Evolutionary conservation across 1,284 basidiomycete species (phyloP), one percentile per base, ranked within the genome.

Genomic region (Rhodotorula sp.): DNA sequence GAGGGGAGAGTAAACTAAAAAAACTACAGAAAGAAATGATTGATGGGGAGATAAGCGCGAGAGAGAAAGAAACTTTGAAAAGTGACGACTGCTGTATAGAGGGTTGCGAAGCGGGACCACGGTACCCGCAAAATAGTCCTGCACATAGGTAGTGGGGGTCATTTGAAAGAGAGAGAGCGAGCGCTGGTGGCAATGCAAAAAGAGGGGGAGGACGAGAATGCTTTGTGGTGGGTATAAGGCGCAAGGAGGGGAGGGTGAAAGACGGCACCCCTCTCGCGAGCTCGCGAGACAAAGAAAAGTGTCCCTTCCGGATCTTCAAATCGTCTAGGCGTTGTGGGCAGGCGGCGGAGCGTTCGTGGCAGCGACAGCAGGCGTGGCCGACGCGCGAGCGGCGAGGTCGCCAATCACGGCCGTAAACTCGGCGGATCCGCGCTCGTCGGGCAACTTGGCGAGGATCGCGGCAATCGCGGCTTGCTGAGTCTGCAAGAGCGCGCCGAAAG

Each of bases 401-500:
- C 29, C n/a, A 20, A 64, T 61, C 26, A 64, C 64, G 30, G 46
- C 44, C 42, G 49, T 56, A 54, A 68, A 64, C 29, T 59, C 58
- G 24, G 51, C 59, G 44, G 61, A 59, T 14, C 62, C 59, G 20
- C 62, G 51, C 20, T 70, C 65, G 53, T 49, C n/a, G 17, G 69
- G 66, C 18, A 70, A 62, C 6, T 33, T 42, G 48, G 57, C 55
- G 24, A 70, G 60, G 30, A 48, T 45, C 15, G 44, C 58, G 46
- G 54, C 44, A 30, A 70, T 55, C 24, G 48, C 37, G 17, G 44
- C 44, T 48, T 61, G 60, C 62, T 67, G 65, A n/a, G 56, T 22
- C 59, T 53, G 54, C 18, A 72, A 62, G 33, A 95, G 83, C 83
- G 96, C 93, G 77, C 95, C 93, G 82, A 98, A 96, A 3, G 93